phyloP scores from a whole-genome alignment of 73 alveolate genomes.

The Paramecium tetraurelia region DNA sequence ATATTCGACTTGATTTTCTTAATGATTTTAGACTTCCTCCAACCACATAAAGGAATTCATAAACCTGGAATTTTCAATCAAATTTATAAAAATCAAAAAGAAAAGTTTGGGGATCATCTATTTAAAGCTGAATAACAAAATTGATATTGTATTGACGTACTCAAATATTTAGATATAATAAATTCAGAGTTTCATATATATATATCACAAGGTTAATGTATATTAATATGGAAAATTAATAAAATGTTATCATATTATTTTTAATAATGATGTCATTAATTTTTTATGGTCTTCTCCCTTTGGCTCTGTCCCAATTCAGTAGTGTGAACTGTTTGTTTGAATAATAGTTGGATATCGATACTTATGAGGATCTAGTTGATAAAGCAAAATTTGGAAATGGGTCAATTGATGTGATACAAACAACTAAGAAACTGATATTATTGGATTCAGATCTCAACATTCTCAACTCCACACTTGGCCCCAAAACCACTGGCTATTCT shows the following conservation, averaged over 20 bases:
- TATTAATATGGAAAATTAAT: neutral
- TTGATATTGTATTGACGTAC: neutral
- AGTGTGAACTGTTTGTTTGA: neutral
- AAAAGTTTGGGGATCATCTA: constrained; percentile 67
- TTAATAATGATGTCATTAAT: neutral
- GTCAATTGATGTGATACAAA: neutral
- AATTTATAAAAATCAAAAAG: constrained; percentile 45
- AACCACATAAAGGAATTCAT: constrained; percentile 31
- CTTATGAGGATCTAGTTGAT: neutral
- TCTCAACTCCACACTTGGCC: neutral
- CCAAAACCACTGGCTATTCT: neutral
- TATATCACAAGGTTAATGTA: neutral
- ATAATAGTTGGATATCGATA: neutral
- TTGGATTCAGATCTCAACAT: neutral
- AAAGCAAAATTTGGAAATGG: neutral
- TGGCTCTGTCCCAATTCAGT: neutral
- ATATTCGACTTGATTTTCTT: constrained; percentile 55
- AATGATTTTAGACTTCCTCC: constrained; percentile 2
- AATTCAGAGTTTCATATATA: neutral
- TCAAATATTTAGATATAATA: neutral
- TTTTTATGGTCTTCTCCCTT: neutral
- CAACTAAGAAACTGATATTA: neutral
- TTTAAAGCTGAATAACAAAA: neutral
- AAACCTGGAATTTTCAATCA: constrained; percentile 58
- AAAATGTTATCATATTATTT: neutral